Base-by-base conservation (phyloP, 345 rosid species). In the Eucalyptus pauciflora region DNA sequence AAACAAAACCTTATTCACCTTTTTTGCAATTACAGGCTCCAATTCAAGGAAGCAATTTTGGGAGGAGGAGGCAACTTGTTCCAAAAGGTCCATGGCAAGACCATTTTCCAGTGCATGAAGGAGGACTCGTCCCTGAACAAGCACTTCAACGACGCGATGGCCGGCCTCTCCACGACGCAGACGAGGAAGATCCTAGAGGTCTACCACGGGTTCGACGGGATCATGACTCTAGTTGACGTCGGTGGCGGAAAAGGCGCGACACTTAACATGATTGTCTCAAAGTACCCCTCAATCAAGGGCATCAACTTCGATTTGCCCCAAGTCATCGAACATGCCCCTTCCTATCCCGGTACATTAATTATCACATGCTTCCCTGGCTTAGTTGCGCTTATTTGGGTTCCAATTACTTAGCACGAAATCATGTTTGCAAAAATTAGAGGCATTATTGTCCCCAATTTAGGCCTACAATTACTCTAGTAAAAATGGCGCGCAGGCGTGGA, bases 221-320 rank as follows among this genome's bases (percentile, higher is more conserved):
- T 96, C 48, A 50, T 41, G 11, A 89, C 91, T 2, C 64, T 96
- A 14, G 97, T 95, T 5, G 98, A 96, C 90, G 97, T 96, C 0
- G 98, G 97, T 49, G 98, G 98, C 1, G 95, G 98, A 43, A 93
- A 92, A 49, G 97, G 97, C 12, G 90, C 94, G 58, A 91, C 94
- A 2, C 91, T 96, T 17, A 87, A 60, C 87, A 91, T 93, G 76
- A 94, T 96, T 51, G 90, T 94, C 50, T 92, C 96, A 8, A 93
- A 91, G 87, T 92, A 94, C 52, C 94, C 95, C 43, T 89, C 89
- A 2, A 90, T 92, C 22, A 87, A 92, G 50, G 95, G 94, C 37
- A 91, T 94, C 33, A 94, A 94, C 90, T 94, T 94, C 52, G 95
- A 94, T 87, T 37, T 94, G 88, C 93, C 95, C 67, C 93, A 92